Evolutionary conservation across 495 filamentous ascomycete genomes (phyloP).

Genomic region (Evansstolkia leycettana): DNA sequence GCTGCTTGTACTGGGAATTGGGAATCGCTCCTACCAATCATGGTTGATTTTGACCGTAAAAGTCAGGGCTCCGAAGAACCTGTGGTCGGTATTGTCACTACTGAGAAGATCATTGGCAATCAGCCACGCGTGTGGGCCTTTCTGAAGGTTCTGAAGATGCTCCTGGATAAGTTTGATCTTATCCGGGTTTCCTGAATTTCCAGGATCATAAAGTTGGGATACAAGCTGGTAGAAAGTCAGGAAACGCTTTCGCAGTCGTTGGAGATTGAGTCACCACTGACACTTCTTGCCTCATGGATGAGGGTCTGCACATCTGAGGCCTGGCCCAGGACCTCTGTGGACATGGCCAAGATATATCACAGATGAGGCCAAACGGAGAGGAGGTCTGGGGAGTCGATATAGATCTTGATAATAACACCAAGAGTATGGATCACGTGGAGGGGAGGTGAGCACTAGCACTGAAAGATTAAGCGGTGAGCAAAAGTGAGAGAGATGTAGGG

Average conservation of each 20-base stretch:
- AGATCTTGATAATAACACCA: background rate
- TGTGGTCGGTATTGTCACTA: slow-evolving; percentile 53
- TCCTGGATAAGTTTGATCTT: slow-evolving; percentile 59
- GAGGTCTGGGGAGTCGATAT: background rate
- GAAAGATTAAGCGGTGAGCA: slow-evolving; percentile 7
- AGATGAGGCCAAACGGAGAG: background rate
- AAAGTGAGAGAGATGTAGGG: slow-evolving; percentile 4
- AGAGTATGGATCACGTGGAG: slow-evolving; percentile 12
- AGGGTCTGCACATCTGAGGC: slow-evolving; percentile 13
- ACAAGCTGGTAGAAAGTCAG: slow-evolving; percentile 17
- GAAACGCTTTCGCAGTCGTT: background rate
- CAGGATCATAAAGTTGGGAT: slow-evolving; percentile 57
- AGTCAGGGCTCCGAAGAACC: slow-evolving; percentile 90
- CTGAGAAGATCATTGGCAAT: slow-evolving; percentile 62
- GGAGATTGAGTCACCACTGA: slow-evolving; percentile 9
- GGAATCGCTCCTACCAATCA: slow-evolving; percentile 57
- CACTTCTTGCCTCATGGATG: slow-evolving; percentile 16
- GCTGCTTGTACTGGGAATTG: too few species aligned
- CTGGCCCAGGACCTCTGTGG: slow-evolving; percentile 11
- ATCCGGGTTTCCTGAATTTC: slow-evolving; percentile 32
- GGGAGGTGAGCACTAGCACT: slow-evolving; percentile 10
- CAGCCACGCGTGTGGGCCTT: slow-evolving; percentile 70
- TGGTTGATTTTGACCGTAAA: slow-evolving; percentile 86
- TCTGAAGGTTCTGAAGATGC: slow-evolving; percentile 64
- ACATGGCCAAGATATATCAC: slow-evolving; percentile 13